Evolutionary conservation across 1,139 yeast genomes (phyloP), one percentile per base, ranked within the genome.

Genomic region (Sugiyamaella japonica): DNA sequence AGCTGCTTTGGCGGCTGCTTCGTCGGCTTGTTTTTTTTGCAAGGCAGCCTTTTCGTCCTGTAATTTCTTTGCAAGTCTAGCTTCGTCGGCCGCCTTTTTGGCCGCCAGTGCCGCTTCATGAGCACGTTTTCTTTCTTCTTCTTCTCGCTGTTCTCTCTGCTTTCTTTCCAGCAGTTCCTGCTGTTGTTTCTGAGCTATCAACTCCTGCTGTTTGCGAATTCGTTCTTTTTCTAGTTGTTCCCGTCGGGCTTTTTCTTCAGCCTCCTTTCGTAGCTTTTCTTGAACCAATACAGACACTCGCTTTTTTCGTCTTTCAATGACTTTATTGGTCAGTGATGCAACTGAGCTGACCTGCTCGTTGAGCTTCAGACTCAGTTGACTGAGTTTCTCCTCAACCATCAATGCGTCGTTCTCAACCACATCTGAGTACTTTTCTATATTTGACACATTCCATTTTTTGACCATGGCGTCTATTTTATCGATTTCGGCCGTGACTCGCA

Each of bases 101-200:
- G 67, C 52, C 59, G 61, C 52, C 59, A 61, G 42, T 59, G 61
- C 52, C 64, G 59, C 51, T 59, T 50, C 49, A 58, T 56, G 50
- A 51, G 56, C 32, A 60, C 59, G 53, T 56, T 59, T 55, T 38
- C 62, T 63, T 46, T 62, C 63, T 34, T 56, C 56, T 31, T 56
- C 57, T 46, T 59, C 62, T 25, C 59, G 63, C 25, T 60, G 63
- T 47, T 61, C 65, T 40, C 57, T 62, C 15, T 28, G 31, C 37
- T 17, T 31, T 5, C 48, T 63, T 64, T 56, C 59, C 58, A 51
- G 56, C 36, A 55, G 55, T 32, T 56, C 57, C 44, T 58, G 61
- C 25, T 59, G 63, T 45, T 52, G 59, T 57, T 52, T 20, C 6
- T 20, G 60, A 61, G 56, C 58, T 58, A 54, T 52, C 38, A 50